phyloP scores from a whole-genome alignment of 2,329 filamentous ascomycete species.

The Tolypocladium tundrense region DNA sequence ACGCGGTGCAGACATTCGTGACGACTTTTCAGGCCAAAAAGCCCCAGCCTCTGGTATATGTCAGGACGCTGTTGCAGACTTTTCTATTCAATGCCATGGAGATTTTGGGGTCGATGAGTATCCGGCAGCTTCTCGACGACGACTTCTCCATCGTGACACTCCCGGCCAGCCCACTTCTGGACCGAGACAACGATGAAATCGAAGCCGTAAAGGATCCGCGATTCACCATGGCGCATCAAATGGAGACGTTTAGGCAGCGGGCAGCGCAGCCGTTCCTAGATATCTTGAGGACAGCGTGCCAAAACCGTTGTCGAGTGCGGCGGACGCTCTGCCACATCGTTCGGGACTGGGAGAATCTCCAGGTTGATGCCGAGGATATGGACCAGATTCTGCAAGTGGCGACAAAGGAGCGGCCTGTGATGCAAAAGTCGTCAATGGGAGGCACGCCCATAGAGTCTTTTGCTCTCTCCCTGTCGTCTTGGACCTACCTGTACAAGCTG shows the following conservation, averaged over 20 bases:
- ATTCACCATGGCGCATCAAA: slow-evolving; percentile 59
- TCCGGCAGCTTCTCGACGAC: slow-evolving; percentile 67
- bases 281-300: slow-evolving; percentile 71
- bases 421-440: slow-evolving; percentile 27
- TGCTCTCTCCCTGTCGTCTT: slow-evolving; percentile 70
- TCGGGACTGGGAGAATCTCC: slow-evolving; percentile 72
- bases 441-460: slow-evolving; percentile 41
- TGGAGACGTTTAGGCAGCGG: slow-evolving; percentile 57
- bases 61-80: slow-evolving; percentile 68
- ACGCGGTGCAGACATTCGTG: slow-evolving; percentile 51
- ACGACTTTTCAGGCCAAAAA: slow-evolving; percentile 66
- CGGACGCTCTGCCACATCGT: slow-evolving; percentile 80
- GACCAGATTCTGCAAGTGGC: slow-evolving; percentile 56
- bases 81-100: slow-evolving; percentile 65
- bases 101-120: slow-evolving; percentile 55
- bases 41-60: slow-evolving; percentile 74
- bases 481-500: slow-evolving; percentile 88
- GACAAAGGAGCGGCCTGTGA: slow-evolving; percentile 49
- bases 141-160: slow-evolving; percentile 73
- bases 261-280: slow-evolving; percentile 68
- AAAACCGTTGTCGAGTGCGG: slow-evolving; percentile 84
- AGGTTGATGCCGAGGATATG: slow-evolving; percentile 69
- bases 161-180: slow-evolving; percentile 59
- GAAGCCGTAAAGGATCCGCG: slow-evolving; percentile 66
- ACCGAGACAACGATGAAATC: slow-evolving; percentile 64